These are phyloP conservation scores for Rhinocladiella mackenziei DNA, from an alignment of 2,329 filamentous ascomycete species.

Conservation along the genomic window DNA sequence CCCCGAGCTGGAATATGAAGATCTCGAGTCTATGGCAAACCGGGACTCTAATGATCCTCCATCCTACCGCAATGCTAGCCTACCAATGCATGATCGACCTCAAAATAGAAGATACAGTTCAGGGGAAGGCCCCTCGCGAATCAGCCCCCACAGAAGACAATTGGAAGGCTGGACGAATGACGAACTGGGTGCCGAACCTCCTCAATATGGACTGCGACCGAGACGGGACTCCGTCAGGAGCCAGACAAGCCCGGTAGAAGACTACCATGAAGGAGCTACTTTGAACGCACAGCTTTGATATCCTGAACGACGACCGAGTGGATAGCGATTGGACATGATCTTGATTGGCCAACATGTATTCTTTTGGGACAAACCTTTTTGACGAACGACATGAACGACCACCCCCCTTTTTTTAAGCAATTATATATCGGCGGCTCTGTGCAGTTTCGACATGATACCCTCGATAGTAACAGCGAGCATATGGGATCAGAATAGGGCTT, in stretches of 20 bases:
- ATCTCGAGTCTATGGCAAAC: slow-evolving; percentile 45
- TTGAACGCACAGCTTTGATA: slow-evolving; percentile 4
- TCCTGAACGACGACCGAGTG: not conserved
- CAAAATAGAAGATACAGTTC: slow-evolving; percentile 5
- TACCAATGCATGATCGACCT: slow-evolving; percentile 14
- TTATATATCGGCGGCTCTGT: not conserved
- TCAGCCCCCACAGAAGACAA: slow-evolving; percentile 7
- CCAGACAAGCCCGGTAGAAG: slow-evolving; percentile 10
- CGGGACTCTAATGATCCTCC: slow-evolving; percentile 32
- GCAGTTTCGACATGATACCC: slow-evolving; percentile 2
- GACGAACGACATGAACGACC: slow-evolving; percentile 3
- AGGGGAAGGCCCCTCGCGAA: slow-evolving; percentile 11
- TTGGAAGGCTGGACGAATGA: slow-evolving; percentile 25
- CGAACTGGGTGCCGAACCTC: slow-evolving; percentile 27
- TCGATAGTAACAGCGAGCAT: slow-evolving; percentile 1
- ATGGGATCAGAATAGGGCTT: not conserved
- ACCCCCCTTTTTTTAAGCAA: not conserved
- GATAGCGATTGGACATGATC: too few relatives aligned
- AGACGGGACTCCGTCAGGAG: slow-evolving; percentile 6
- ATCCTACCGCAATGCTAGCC: slow-evolving; percentile 16
- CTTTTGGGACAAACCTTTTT: not conserved
- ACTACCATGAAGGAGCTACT: slow-evolving; percentile 20
- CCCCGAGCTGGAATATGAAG: slow-evolving; percentile 44
- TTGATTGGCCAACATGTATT: not conserved
- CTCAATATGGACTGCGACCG: slow-evolving; percentile 12